Base-by-base conservation (phyloP, 1,284 basidiomycete species). In the Baeospora myosura region DNA sequence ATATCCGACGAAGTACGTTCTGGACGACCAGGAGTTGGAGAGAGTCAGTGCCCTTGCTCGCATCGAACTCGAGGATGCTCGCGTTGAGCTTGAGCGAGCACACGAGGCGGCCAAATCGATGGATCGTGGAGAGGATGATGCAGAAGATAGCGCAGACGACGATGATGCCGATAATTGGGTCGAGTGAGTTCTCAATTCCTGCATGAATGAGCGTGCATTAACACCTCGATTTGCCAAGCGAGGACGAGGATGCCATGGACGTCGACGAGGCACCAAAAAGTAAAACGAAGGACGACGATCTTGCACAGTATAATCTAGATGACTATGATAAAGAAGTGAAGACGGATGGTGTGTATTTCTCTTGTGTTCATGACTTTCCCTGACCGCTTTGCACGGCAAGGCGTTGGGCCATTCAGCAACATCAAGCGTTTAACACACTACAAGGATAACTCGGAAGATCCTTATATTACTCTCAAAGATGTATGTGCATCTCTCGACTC, bases 361-460 rank as follows among this genome's bases (percentile, higher is more conserved):
- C 16, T 35, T 32, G 7, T 28, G 26, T 21, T 11, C 40, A 46
- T 37, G 53, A 14, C 4, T 30, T 49, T 4, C 18, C 18, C 32
- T 36, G n/a, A 26, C 14, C 12, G 12, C 11, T 34, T 14, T 16
- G 2, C 32, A 18, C 12, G 14, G 21, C 32, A 48, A 89, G 88
- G 76, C 25, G 71, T 78, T 59, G 94, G 94, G 12, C 88, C 90
- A 6, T 98, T 99, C 66, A 91, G 85, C 62, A 96, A 92, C 58
- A 91, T 98, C 64, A 96, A 96, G 59, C 94, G 95, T 4, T 67
- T 98, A 40, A 86, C 87, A 28, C 96, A 88, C 60, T 94, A 97
- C 63, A 81, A 82, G 40, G 81, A 89, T 56, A 93, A 95, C 58
- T 77, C 89, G 43, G 92, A 98, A 34, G 96, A 99, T 64, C 96